Base-by-base conservation (phyloP, 2,329 filamentous ascomycete species). In the Camillea tinctor region DNA sequence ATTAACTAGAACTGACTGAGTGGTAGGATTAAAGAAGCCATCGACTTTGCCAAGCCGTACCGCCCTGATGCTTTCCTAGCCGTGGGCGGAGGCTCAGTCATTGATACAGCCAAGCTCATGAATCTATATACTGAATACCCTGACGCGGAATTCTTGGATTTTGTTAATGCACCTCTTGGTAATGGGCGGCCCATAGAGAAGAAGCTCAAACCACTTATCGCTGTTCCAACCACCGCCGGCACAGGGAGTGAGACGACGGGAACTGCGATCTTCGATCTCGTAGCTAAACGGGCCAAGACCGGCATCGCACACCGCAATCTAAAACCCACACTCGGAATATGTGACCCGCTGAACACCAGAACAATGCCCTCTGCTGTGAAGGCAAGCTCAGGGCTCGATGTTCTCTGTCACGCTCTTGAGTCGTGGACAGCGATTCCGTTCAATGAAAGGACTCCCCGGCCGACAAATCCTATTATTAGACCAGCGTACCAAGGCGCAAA, bases 51-150 rank as follows among this genome's bases (percentile, higher is more conserved):
- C 19, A 94, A 93, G 68, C 87, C 89, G 0, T 91, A 92, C 73
- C 77, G 83, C 24, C 90, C 93, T 0, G 95, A 98, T 76, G 92
- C 92, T 2, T 97, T 96, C 74, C 83, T 99, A 17, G 95, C 95
- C 21, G 95, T 99, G 17, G 95, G 91, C 24, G 84, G 93, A 68
- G 95, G 95, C 44, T 96, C 92, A 48, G 95, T 98, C 66, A 99
- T 99, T 67, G 95, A 99, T 77, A 99, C 95, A 0, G 94, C 95
- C 57, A 99, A 99, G 77, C 83, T 99, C 59, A 98, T 99, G 93
- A 99, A 99, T 73, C 84, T 99, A 0, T 98, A 98, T 78, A 91
- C 89, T 0, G 88, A 87, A 64, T 97, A 93, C 73, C 93, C 93
- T 0, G 90, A 97, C 7, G 94, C 94, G 36, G 91, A 95, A 68